phyloP scores from a whole-genome alignment of 2,329 filamentous ascomycete genomes.

The Fonsecaea erecta region DNA sequence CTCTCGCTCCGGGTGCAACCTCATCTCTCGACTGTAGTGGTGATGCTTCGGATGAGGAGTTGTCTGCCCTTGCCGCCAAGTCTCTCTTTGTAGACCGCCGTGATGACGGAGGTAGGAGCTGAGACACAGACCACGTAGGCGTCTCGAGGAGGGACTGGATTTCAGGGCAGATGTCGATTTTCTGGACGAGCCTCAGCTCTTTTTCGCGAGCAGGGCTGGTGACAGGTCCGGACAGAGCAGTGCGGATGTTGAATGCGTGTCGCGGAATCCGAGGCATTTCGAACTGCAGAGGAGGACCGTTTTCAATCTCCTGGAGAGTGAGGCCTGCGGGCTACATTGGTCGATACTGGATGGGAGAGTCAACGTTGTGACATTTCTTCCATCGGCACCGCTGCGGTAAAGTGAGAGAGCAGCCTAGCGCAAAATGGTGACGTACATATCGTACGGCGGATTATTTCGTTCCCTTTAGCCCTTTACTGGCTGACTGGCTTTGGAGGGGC shows the following conservation, averaged over 20 bases:
- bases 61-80: neutral
- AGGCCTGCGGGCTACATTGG: neutral
- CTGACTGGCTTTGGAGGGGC: neutral
- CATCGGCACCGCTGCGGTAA: neutral
- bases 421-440: constrained; percentile 16
- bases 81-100: neutral
- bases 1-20: constrained; percentile 34
- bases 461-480: too few species aligned
- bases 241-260: constrained; percentile 20
- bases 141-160: constrained; percentile 61
- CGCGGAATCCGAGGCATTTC: constrained; percentile 25
- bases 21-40: neutral
- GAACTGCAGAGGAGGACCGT: neutral
- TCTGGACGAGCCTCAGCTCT: constrained; percentile 20
- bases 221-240: constrained; percentile 15
- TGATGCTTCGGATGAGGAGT: neutral
- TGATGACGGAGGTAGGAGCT: constrained; percentile 63
- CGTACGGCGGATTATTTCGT: neutral
- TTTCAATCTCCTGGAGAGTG: neutral
- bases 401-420: constrained; percentile 6
- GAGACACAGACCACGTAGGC: constrained; percentile 82
- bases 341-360: neutral
- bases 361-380: too few species aligned
- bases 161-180: constrained; percentile 30
- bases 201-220: constrained; percentile 20